Conservation (phyloP, 1,284 basidiomycete species). For the Sporisorium sorghi region DNA sequence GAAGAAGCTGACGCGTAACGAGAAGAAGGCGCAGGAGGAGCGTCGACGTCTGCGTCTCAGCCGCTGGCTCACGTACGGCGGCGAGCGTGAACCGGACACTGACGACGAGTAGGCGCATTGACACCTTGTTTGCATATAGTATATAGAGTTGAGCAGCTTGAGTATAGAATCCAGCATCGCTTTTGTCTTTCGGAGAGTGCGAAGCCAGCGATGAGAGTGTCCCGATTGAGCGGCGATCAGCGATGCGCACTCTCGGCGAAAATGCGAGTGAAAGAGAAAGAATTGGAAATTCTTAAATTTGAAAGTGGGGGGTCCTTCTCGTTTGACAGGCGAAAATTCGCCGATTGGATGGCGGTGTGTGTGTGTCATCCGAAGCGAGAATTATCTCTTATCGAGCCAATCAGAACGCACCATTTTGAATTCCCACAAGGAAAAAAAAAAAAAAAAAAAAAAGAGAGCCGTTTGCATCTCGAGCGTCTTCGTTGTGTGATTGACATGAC, state of each 20-base stretch:
- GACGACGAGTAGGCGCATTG: constrained; percentile 57
- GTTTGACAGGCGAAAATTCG: constrained; percentile 3
- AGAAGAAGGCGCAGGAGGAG: constrained; percentile 68
- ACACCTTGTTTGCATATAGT: background rate
- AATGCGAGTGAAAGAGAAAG: background rate
- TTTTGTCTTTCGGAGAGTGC: background rate
- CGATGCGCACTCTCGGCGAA: background rate
- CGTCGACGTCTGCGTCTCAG: constrained; percentile 62
- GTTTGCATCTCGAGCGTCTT: background rate
- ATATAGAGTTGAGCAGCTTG: constrained; percentile 1
- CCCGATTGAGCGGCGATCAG: background rate
- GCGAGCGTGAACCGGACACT: constrained; percentile 66
- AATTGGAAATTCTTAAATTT: background rate
- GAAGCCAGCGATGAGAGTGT: background rate
- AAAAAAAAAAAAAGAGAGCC: too few relatives aligned
- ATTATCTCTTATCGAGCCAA: constrained; percentile 33
- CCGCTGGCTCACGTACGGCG: constrained; percentile 66
- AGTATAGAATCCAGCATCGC: background rate
- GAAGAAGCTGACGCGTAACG: constrained; percentile 69
- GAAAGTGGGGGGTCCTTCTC: background rate
- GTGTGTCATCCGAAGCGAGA: background rate
- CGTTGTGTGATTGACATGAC: background rate
- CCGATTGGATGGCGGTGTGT: background rate
- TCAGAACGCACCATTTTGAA: constrained; percentile 16
- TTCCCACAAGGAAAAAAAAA: background rate